Evolutionary conservation across 208 protist genomes (phyloP).

Genomic region (Zelonia costaricensis): DNA sequence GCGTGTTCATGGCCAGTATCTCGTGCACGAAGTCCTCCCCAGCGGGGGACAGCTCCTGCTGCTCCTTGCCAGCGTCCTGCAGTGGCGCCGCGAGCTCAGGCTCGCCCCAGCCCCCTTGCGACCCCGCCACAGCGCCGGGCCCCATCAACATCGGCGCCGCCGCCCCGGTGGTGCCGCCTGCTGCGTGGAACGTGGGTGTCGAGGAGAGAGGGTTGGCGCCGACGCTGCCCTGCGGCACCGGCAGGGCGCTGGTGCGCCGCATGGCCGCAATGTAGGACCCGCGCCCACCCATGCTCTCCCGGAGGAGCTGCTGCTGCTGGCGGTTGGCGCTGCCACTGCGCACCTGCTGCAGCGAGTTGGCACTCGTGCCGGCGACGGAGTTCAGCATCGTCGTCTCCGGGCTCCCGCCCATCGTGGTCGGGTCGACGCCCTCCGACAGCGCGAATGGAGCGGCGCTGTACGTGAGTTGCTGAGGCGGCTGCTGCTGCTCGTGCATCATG

Average conservation of each 20-base stretch:
- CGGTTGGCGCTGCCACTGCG: neutral
- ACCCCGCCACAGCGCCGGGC: neutral
- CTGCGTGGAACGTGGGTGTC: neutral
- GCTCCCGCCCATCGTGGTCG: too few species aligned
- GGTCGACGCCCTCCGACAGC: neutral
- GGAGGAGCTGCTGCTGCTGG: conserved; percentile 20
- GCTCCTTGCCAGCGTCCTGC: too few species aligned
- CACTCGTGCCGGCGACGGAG: conserved; percentile 3
- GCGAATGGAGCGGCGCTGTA: neutral
- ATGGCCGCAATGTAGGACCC: conserved; percentile 24
- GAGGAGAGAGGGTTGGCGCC: conserved; percentile 3
- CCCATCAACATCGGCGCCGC: neutral
- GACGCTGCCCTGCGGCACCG: conserved; percentile 1
- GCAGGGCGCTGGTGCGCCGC: conserved; percentile 17
- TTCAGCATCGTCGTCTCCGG: neutral
- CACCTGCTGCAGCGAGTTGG: neutral
- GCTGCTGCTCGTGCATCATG: too few species aligned
- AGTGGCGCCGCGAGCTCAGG: too few species aligned
- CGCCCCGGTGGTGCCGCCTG: neutral
- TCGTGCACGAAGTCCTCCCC: conserved; percentile 71
- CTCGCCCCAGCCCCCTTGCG: too few species aligned
- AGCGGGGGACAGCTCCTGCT: conserved; percentile 12
- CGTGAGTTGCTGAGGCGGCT: neutral
- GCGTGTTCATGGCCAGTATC: conserved; percentile 80
- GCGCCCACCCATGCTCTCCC: conserved; percentile 3